These are phyloP conservation scores for Datura wrightii DNA, from an alignment of 257 asterid genomes.

Conservation along the genomic window DNA sequence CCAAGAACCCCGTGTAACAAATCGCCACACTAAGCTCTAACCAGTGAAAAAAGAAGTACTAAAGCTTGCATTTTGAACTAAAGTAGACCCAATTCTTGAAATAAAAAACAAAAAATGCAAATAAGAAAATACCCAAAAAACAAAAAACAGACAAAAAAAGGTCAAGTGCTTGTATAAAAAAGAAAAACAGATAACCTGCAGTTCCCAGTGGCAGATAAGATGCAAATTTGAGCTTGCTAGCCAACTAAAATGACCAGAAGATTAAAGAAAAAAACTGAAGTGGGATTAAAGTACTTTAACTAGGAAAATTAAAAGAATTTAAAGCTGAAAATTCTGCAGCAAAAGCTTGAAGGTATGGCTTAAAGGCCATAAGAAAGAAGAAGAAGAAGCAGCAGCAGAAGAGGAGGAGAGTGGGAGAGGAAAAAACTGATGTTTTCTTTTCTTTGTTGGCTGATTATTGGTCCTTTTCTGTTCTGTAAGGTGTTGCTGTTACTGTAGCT, in stretches of 20 bases:
- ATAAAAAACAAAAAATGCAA: neutral
- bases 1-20: neutral
- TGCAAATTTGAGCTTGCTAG: neutral
- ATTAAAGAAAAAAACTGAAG: neutral
- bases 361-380: constrained; percentile 14
- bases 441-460: neutral
- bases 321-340: neutral
- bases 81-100: constrained; percentile 8
- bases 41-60: neutral
- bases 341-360: neutral
- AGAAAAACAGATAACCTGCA: neutral
- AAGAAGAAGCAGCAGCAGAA: no score
- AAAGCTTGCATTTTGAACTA: constrained; percentile 10
- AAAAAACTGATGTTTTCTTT: neutral
- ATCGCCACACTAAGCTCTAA: neutral
- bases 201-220: neutral
- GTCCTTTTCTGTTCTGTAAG: neutral
- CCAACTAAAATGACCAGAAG: neutral
- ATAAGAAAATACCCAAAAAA: neutral
- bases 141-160: neutral
- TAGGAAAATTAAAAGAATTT: neutral
- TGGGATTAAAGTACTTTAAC: neutral
- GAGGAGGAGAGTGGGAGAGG: neutral
- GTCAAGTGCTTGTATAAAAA: neutral
- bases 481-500: constrained; percentile 27